phyloP scores from a whole-genome alignment of 2,329 filamentous ascomycete species.

The Fusarium xylarioides region DNA sequence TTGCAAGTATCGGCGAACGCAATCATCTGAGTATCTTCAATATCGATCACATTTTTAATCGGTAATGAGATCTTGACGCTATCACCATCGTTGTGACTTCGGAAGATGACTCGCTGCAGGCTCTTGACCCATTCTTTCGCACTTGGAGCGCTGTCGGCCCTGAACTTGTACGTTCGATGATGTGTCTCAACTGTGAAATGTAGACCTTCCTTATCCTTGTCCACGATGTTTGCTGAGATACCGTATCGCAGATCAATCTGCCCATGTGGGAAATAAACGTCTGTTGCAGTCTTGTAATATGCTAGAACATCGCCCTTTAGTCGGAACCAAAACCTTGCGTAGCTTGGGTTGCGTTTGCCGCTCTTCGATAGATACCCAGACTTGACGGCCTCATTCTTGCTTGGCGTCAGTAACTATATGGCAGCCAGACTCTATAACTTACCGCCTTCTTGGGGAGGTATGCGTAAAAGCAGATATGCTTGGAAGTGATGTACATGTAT shows the following conservation, averaged over 20 bases:
- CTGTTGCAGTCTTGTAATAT: conserved; percentile 85
- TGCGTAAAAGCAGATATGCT: conserved; percentile 96
- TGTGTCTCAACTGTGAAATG: conserved; percentile 85
- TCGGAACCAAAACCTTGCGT: conserved; percentile 91
- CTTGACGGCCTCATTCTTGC: conserved; percentile 76
- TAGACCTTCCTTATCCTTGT: conserved; percentile 79
- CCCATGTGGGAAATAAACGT: conserved; percentile 90
- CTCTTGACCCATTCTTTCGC: conserved; percentile 97
- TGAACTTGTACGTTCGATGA: conserved; percentile 85
- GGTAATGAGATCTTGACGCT: conserved; percentile 96
- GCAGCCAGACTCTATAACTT: conserved; percentile 45
- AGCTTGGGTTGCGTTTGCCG: conserved; percentile 86
- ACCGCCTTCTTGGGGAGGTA: conserved; percentile 94
- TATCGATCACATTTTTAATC: conserved; percentile 87
- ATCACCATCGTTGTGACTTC: conserved; percentile 94
- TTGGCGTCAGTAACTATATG: conserved; percentile 19
- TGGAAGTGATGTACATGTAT: conserved; percentile 93
- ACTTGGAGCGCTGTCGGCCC: conserved; percentile 84
- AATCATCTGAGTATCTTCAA: conserved; percentile 90
- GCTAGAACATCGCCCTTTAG: conserved; percentile 91
- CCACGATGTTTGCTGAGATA: conserved; percentile 81
- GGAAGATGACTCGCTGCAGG: conserved; percentile 92
- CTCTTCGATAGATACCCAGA: conserved; percentile 90
- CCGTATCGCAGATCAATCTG: conserved; percentile 93
- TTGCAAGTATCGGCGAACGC: conserved; percentile 95